These are phyloP conservation scores for Zygosaccharomyces gambellarensis DNA, from an alignment of 805 yeast genomes.

Conservation along the genomic window DNA sequence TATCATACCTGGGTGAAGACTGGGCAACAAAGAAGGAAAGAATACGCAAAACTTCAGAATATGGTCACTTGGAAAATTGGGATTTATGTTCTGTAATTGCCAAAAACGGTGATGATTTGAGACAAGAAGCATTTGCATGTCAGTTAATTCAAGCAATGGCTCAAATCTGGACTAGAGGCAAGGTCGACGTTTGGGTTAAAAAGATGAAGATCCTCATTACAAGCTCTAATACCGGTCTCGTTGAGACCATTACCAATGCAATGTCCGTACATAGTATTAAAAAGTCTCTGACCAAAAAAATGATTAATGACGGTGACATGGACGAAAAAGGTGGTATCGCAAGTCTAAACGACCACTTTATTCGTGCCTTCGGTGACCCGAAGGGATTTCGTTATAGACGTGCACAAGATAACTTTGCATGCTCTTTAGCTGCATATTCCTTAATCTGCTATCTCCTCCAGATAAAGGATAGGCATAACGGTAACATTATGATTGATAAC, in stretches of 20 bases:
- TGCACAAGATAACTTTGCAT: constrained; percentile 83
- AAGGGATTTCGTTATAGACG: constrained; percentile 50
- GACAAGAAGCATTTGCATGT: constrained; percentile 97
- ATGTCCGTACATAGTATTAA: constrained; percentile 91
- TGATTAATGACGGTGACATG: constrained; percentile 55
- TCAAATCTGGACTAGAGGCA: constrained; percentile 68
- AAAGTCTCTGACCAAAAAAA: constrained; percentile 77
- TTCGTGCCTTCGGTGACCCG: constrained; percentile 65
- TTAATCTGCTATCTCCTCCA: constrained; percentile 85
- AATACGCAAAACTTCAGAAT: constrained; percentile 70
- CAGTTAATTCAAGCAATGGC: constrained; percentile 87
- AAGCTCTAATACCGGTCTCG: constrained; percentile 84
- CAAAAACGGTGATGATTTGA: constrained; percentile 90
- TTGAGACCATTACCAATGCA: constrained; percentile 94
- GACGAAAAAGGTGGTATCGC: constrained; percentile 66
- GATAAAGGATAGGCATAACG: constrained; percentile 94
- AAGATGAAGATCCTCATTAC: constrained; percentile 89
- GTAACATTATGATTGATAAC: constrained; percentile 92
- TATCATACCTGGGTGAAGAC: constrained; percentile 79
- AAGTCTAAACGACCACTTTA: constrained; percentile 73
- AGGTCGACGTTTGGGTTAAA: constrained; percentile 83
- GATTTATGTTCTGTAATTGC: constrained; percentile 93
- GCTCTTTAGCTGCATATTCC: constrained; percentile 86
- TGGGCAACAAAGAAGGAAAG: constrained; percentile 82
- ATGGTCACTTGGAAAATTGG: constrained; percentile 89